These are phyloP conservation scores for Neonectria punicea DNA, from an alignment of 2,329 filamentous ascomycete genomes.

Conservation along the genomic window DNA sequence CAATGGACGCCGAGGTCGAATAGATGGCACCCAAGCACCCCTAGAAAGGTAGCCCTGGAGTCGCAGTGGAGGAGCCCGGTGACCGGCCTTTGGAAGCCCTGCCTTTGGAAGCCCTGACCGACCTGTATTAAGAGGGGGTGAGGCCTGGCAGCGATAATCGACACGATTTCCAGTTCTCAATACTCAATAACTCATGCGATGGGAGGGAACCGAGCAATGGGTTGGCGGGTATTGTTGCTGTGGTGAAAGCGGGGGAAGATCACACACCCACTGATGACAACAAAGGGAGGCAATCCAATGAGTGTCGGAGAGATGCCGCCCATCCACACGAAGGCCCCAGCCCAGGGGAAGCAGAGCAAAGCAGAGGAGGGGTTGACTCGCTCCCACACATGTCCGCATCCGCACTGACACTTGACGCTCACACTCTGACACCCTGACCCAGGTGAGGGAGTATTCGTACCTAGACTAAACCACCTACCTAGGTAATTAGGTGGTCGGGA, in stretches of 20 bases:
- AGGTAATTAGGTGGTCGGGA: too few species aligned
- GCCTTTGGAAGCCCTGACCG: background rate
- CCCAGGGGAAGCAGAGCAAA: background rate
- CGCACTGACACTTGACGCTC: slow-evolving; percentile 4
- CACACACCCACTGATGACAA: background rate
- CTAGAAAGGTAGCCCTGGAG: background rate
- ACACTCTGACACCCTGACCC: slow-evolving; percentile 9
- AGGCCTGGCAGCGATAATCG: background rate
- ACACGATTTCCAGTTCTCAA: background rate
- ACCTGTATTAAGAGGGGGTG: background rate
- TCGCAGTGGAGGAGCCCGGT: background rate
- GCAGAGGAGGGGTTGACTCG: slow-evolving; percentile 22
- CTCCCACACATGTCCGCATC: slow-evolving; percentile 8
- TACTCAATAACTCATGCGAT: background rate
- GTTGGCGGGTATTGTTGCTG: background rate
- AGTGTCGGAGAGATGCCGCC: background rate
- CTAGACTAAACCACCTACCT: too few species aligned
- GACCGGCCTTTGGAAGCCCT: background rate
- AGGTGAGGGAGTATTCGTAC: background rate
- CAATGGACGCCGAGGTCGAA: slow-evolving; percentile 12
- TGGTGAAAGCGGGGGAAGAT: background rate
- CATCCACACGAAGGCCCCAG: background rate
- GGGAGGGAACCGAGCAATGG: background rate
- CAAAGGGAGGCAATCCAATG: background rate
- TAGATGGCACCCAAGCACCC: slow-evolving; percentile 9